Conservation (phyloP, 1,139 yeast genomes). For the Taphrina confusa region DNA sequence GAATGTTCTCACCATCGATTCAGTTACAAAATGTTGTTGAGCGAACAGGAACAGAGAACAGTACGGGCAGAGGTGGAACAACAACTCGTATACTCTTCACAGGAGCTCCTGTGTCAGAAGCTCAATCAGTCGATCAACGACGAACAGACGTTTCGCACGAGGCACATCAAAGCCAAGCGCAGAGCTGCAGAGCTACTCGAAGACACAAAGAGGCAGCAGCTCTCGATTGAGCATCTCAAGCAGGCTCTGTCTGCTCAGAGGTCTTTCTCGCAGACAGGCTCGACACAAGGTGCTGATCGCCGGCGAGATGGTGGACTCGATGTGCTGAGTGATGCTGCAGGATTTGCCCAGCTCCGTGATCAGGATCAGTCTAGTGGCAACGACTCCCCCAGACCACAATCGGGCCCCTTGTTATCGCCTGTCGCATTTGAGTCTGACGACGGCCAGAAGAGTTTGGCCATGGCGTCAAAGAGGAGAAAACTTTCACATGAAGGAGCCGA, state of each 20-base stretch:
- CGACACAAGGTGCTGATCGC: background rate
- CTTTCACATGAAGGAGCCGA: background rate
- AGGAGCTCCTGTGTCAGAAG: constrained; percentile 3
- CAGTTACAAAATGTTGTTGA: constrained; percentile 13
- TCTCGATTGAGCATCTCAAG: constrained; percentile 21
- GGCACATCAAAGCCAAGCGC: constrained; percentile 28
- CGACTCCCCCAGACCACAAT: background rate
- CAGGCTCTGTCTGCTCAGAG: constrained; percentile 13
- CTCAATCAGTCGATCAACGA: constrained; percentile 6
- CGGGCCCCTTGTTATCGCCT: constrained; percentile 7
- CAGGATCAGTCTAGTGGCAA: constrained; percentile 1
- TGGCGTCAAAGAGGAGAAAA: background rate
- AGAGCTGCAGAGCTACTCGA: constrained; percentile 22
- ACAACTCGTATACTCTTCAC: background rate
- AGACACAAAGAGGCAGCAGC: constrained; percentile 17
- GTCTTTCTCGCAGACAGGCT: background rate
- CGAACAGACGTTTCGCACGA: constrained; percentile 13
- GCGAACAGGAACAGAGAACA: constrained; percentile 10
- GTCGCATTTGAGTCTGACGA: background rate
- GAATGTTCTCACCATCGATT: constrained; percentile 8
- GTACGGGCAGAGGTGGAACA: constrained; percentile 18
- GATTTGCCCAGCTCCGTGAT: constrained; percentile 19
- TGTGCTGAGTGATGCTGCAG: constrained; percentile 31
- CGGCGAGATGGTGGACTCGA: constrained; percentile 20
- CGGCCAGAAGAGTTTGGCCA: background rate